These are phyloP conservation scores for Colletotrichum nymphaeae DNA, from an alignment of 2,329 filamentous ascomycete species.

Conservation along the genomic window DNA sequence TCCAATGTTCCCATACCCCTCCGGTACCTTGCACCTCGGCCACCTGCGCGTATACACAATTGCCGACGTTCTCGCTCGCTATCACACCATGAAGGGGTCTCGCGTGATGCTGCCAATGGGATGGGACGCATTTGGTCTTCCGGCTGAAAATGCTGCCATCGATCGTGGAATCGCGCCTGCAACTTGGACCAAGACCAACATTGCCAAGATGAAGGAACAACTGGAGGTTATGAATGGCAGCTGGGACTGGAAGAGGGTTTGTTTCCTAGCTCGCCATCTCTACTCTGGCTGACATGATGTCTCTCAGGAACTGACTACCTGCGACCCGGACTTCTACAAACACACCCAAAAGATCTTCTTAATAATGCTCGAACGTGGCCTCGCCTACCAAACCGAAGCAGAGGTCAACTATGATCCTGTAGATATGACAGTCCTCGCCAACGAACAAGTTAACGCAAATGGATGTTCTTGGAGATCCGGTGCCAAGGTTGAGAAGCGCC, in stretches of 20 bases:
- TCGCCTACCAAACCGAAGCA: constrained; percentile 86
- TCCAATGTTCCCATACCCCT: constrained; percentile 95
- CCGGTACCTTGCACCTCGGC: constrained; percentile 86
- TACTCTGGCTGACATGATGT: constrained; percentile 17
- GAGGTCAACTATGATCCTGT: constrained; percentile 92
- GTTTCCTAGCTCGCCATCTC: constrained; percentile 46
- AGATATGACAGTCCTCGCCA: constrained; percentile 89
- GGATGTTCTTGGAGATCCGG: constrained; percentile 90
- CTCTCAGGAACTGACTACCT: constrained; percentile 82
- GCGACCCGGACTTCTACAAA: constrained; percentile 87
- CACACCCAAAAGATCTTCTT: constrained; percentile 90
- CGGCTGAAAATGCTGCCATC: constrained; percentile 91
- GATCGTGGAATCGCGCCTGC: constrained; percentile 83
- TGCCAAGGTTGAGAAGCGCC: constrained; percentile 82
- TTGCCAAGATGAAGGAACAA: constrained; percentile 86
- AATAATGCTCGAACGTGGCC: constrained; percentile 76
- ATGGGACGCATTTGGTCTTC: constrained; percentile 93
- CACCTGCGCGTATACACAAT: constrained; percentile 92
- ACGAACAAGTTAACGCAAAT: constrained; percentile 91
- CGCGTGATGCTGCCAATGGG: constrained; percentile 90
- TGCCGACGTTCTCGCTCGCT: constrained; percentile 85
- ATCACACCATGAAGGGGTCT: constrained; percentile 78
- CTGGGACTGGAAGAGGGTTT: constrained; percentile 86
- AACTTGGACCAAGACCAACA: constrained; percentile 84
- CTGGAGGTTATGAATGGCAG: constrained; percentile 81